phyloP scores from a whole-genome alignment of 768 basidiomycete species.

The Amanita jacksonii region DNA sequence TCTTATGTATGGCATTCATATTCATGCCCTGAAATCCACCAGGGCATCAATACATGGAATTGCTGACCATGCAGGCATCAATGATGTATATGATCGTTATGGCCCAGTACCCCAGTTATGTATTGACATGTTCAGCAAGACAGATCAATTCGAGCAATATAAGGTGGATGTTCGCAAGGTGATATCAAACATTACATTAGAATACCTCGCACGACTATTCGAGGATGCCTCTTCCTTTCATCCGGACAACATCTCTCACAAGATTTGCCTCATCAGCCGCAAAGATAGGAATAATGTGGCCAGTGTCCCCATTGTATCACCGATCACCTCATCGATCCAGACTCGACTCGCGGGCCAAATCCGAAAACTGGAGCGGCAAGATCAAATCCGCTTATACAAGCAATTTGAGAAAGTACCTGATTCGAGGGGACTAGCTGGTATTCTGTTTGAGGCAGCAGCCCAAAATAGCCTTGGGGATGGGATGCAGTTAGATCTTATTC shows the following conservation, averaged over 20 bases:
- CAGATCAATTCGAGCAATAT: constrained; percentile 2
- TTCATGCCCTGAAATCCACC: neutral
- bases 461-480: too few relatives aligned
- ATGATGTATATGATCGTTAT: constrained; percentile 9
- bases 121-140: constrained; percentile 4
- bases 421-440: too few relatives aligned
- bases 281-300: constrained; percentile 5
- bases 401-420: too few relatives aligned
- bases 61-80: constrained; percentile 3
- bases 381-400: too few relatives aligned
- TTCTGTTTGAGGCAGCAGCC: too few relatives aligned
- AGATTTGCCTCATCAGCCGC: constrained; percentile 11
- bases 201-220: constrained; percentile 9
- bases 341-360: constrained; percentile 11
- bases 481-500: too few relatives aligned
- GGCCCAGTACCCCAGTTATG: constrained; percentile 11
- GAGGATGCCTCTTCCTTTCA: neutral
- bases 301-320: constrained; percentile 8
- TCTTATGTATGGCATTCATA: neutral
- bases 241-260: constrained; percentile 7
- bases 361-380: too few relatives aligned
- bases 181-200: constrained; percentile 7
- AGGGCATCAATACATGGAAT: constrained; percentile 4
- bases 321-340: constrained; percentile 11
- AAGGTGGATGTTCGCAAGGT: constrained; percentile 1